Evolutionary conservation across 2,329 filamentous ascomycete species (phyloP), one percentile per base, ranked within the genome.

Genomic region (Colletotrichum shisoi): DNA sequence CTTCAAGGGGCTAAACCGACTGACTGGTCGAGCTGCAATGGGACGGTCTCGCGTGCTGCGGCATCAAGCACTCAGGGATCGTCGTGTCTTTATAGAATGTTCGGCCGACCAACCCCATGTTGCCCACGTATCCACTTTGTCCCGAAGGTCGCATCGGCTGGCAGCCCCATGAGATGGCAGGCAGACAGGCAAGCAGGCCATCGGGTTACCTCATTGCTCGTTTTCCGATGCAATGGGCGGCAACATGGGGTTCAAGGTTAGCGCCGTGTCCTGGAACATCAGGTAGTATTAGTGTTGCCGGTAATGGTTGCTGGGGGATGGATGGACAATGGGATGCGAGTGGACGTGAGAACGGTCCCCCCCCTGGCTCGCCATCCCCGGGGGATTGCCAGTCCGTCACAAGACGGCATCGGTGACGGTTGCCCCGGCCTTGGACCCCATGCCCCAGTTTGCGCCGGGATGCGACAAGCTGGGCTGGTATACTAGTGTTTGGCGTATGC

Each of bases 41-140:
- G n/a, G 52, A 34, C n/a, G n/a, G 27, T 46, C 9, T 56, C 37
- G 37, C 44, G 44, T 51, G 21, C 31, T 42, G 46, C 17, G 4
- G 24, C 45, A 42, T 9, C 57, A 51, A 51, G 57, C 57, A 42
- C n/a, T 42, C 60, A 56, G 56, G 65, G 62, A 65, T 65, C 62
- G 65, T 68, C 65, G 56, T 39, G 62, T 56, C 44, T 68, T 68
- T 68, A 68, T 68, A 68, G 62, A 45, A 60, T 45, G 44, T 56
- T 57, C 39, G 61, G 49, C 19, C 27, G 42, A 24, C 19, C 27
- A 37, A 24, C 65, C 62, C 61, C 61, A 66, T 40, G 58, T 46
- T 62, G 52, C 52, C 37, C 52, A 44, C 58, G 58, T 62, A 62
- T 62, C 58, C 51, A 62, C 51, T 52, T 57, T 57, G 63, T 37